phyloP scores from a whole-genome alignment of 2,329 filamentous ascomycete species.

The Whalleya microplaca region DNA sequence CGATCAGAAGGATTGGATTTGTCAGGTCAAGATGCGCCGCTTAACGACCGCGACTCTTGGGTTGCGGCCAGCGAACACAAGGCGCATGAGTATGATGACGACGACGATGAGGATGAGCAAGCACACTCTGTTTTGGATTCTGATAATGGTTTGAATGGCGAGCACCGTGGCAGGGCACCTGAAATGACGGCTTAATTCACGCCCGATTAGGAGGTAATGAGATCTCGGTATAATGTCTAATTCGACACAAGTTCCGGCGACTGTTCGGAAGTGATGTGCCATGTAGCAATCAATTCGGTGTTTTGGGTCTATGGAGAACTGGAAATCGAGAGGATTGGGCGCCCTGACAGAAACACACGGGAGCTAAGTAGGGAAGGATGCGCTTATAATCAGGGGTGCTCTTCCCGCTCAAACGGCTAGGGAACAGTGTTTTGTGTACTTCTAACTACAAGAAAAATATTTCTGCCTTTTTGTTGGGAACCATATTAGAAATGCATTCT shows the following conservation, averaged over 20 bases:
- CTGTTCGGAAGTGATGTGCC: not conserved
- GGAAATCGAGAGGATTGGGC: constrained; percentile 4
- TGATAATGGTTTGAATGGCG: constrained; percentile 57
- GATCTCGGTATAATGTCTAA: constrained; percentile 35
- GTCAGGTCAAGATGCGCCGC: constrained; percentile 77
- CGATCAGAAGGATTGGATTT: constrained; percentile 77
- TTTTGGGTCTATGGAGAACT: not conserved
- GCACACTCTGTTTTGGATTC: constrained; percentile 57
- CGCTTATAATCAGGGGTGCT: not conserved
- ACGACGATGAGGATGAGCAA: constrained; percentile 69
- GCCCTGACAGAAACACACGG: not conserved
- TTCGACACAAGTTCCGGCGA: constrained; percentile 12
- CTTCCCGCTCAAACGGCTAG: not conserved
- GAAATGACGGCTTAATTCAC: constrained; percentile 23
- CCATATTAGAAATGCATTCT: not conserved
- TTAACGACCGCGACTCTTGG: constrained; percentile 84
- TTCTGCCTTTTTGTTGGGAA: not conserved
- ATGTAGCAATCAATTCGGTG: not conserved
- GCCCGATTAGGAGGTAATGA: not conserved
- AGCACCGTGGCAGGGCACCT: constrained; percentile 44
- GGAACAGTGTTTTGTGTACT: not conserved
- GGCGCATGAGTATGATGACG: constrained; percentile 60
- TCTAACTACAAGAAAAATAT: not conserved
- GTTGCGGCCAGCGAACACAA: constrained; percentile 71
- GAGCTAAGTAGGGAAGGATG: not conserved